A percentile compares a stretch with the other conserved stretches of the same genome.
Conservation (phyloP, 2,329 filamentous ascomycete species). For the Zalaria sp. region DNA sequence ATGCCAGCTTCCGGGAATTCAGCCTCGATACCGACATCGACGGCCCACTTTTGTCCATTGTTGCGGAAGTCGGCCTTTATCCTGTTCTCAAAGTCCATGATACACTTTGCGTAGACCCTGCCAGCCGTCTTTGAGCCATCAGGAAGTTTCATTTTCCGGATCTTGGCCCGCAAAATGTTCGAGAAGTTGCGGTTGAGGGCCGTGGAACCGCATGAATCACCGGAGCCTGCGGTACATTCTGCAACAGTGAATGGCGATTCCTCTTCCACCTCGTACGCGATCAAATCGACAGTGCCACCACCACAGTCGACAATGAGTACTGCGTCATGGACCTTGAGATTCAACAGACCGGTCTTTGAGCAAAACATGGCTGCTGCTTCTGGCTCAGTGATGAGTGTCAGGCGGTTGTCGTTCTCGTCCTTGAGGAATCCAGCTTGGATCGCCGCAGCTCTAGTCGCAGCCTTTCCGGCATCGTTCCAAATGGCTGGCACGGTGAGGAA, state of each 20-base stretch:
- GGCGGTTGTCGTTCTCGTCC: constrained; percentile 92
- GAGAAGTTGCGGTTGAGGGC: constrained; percentile 96
- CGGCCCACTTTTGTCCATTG: constrained; percentile 97
- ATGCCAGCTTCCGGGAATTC: constrained; percentile 97
- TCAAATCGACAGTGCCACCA: constrained; percentile 96
- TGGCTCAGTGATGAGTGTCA: constrained; percentile 90
- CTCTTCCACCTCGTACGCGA: constrained; percentile 96
- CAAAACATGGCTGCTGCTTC: constrained; percentile 97
- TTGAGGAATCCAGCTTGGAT: constrained; percentile 94
- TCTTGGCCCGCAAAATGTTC: constrained; percentile 94
- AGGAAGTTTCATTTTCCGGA: constrained; percentile 96
- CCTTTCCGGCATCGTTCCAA: constrained; percentile 98
- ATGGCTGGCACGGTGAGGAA: constrained; percentile 98
- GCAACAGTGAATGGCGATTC: constrained; percentile 94
- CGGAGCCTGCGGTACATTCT: constrained; percentile 92
- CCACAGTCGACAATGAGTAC: constrained; percentile 96
- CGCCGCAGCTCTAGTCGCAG: constrained; percentile 84
- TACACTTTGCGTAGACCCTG: constrained; percentile 96
- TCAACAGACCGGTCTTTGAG: constrained; percentile 88
- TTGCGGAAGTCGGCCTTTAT: constrained; percentile 99
- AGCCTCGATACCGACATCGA: constrained; percentile 95
- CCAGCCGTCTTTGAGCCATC: constrained; percentile 96
- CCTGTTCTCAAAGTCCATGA: constrained; percentile 99
- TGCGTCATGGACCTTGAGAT: constrained; percentile 97
- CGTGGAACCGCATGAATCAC: constrained; percentile 96